These are phyloP conservation scores for Botrytis aclada DNA, from an alignment of 2,329 filamentous ascomycete genomes.

Conservation along the genomic window DNA sequence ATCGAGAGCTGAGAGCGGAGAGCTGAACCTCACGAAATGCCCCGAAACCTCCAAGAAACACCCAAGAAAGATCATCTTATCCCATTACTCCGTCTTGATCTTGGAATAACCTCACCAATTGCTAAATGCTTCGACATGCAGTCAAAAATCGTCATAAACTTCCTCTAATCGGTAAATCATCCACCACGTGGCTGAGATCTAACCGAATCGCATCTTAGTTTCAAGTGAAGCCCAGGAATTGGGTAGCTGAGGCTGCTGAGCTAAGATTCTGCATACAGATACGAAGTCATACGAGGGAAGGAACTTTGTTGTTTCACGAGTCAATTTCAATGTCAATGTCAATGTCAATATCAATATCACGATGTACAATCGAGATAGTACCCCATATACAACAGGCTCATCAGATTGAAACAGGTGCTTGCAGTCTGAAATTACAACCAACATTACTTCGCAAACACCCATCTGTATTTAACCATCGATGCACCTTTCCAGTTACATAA, in stretches of 20 bases:
- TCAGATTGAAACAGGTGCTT: not conserved
- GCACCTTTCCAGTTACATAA: not conserved
- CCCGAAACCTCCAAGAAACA: not conserved
- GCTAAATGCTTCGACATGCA: not conserved
- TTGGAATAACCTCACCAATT: not conserved
- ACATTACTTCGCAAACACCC: not conserved
- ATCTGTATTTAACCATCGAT: not conserved
- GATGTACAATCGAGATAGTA: not conserved
- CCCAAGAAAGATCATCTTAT: not conserved
- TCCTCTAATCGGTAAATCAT: not conserved
- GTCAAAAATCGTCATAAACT: not conserved
- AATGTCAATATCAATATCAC: not conserved
- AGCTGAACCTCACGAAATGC: not conserved
- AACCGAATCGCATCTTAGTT: not conserved
- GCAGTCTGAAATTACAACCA: not conserved
- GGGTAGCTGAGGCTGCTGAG: not conserved
- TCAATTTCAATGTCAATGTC: not conserved
- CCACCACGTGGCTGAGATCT: not conserved
- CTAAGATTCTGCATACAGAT: not conserved
- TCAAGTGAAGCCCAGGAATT: not conserved
- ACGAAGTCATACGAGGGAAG: not conserved
- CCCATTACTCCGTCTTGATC: not conserved
- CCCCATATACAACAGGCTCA: not conserved
- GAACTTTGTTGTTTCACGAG: not conserved
- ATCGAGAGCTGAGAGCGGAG: not conserved